Base-by-base conservation (phyloP, 148 eudicot genomes). In the Cornus controversa region DNA sequence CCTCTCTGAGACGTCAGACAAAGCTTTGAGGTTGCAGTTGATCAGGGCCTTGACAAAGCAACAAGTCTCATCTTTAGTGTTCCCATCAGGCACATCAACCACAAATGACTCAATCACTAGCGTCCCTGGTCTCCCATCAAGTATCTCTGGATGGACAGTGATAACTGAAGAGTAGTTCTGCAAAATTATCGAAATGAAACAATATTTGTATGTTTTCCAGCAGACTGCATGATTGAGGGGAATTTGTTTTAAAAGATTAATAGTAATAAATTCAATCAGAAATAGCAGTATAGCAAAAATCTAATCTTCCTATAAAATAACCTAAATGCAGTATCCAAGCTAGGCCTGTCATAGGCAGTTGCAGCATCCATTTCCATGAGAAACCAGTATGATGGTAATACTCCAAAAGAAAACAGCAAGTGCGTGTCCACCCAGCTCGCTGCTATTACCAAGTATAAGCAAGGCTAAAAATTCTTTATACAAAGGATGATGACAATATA, bases 151-250 rank as follows among this genome's bases (percentile, higher is more conserved):
- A 67, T 91, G 93, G 73, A 90, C 93, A 20, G 96, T 86, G 75
- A 91, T 79, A 58, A 85, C 76, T 24, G 96, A 91, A 24, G 93
- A 88, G 81, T 91, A 91, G 78, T 91, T 91, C 96, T 91, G 87
- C 85, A 87, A 79, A 79, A 76, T 53, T 3, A 81, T 23, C 8
- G 53, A 66, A 75, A 34, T 27, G 75, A 69, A 24, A 10, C 10
- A 15, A 42, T 3, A 71, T 23, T 40, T 20, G 27, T 4, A 45
- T n/a, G 60, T 67, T 28, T 9, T 68, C 42, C 9, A 10, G 67
- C 40, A 60, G 24, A 60, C 64, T 60, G 25, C 23, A 60, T 22
- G 25, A 22, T 18, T 60, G 64, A 22, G 64, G 20, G 64, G 8
- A 22, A 14, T 60, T 60, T 60, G 64, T 18, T 60, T 2, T 8